Conservation (phyloP, 257 asterid species). For the Solanum bukasovii region DNA sequence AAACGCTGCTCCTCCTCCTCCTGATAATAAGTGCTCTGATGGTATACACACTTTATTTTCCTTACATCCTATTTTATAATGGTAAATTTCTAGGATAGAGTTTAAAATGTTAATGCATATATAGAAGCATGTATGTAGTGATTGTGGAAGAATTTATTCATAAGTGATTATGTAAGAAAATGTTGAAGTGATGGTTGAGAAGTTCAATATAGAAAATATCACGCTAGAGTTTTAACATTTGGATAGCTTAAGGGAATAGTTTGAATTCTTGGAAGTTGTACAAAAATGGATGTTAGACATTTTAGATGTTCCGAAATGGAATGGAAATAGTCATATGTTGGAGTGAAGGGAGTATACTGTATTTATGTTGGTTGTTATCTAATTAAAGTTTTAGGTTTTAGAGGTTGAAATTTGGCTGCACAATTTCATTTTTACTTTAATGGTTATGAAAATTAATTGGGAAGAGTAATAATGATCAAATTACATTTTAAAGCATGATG, state of each 20-base stretch:
- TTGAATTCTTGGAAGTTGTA: neutral
- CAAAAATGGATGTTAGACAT: neutral
- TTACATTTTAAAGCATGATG: neutral
- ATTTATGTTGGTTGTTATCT: neutral
- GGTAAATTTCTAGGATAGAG: neutral
- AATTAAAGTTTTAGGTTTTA: neutral
- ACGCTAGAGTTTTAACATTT: neutral
- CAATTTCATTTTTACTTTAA: neutral
- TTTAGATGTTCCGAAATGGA: neutral
- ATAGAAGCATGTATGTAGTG: neutral
- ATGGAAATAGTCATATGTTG: neutral
- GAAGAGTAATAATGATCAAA: neutral
- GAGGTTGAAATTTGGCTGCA: neutral
- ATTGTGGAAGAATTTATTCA: neutral
- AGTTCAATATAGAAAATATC: neutral
- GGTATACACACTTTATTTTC: neutral
- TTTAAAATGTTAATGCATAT: neutral
- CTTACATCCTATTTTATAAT: neutral
- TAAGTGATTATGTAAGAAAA: neutral
- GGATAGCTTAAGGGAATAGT: neutral
- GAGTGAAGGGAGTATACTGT: neutral
- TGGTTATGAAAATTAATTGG: neutral
- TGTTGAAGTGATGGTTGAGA: neutral
- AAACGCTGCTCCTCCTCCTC: neutral
- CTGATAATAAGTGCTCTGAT: slow-evolving; percentile 18